Evolutionary conservation across 306 rosid genomes (phyloP).

Genomic region (Inga oerstediana): DNA sequence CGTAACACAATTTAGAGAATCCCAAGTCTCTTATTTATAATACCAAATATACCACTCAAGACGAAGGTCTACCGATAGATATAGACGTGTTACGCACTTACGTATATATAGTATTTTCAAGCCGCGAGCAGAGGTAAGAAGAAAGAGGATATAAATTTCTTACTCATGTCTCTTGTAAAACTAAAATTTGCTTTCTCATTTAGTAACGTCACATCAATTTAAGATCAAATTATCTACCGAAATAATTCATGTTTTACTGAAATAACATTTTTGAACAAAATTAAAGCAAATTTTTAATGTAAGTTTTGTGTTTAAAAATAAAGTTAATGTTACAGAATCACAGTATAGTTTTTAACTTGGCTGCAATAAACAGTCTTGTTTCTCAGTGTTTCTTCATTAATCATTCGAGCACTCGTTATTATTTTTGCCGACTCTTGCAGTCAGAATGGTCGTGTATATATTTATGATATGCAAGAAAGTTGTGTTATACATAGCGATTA

Average conservation of each 20-base stretch:
- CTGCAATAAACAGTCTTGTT: not conserved
- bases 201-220: not conserved
- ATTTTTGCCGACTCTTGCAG: not conserved
- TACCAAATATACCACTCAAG: constrained; percentile 27
- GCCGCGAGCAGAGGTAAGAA: constrained; percentile 15
- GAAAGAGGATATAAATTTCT: not conserved
- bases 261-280: not conserved
- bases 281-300: not conserved
- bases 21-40: constrained; percentile 14
- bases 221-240: not conserved
- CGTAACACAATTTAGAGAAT: constrained; percentile 33
- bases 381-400: not conserved
- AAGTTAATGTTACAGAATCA: not conserved
- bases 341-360: not conserved
- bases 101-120: constrained; percentile 8
- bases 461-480: not conserved
- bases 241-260: not conserved
- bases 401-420: not conserved
- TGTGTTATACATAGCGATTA: not conserved
- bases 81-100: not conserved
- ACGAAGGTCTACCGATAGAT: constrained; percentile 1
- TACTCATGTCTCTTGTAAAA: not conserved
- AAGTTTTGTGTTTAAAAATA: not conserved
- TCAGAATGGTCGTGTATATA: not conserved
- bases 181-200: not conserved